A percentile compares a stretch with the other conserved stretches of the same genome.
These are phyloP conservation scores for Halophytophthora polymorphica DNA, from an alignment of 352 stramenopile genomes.

Conservation along the genomic window DNA sequence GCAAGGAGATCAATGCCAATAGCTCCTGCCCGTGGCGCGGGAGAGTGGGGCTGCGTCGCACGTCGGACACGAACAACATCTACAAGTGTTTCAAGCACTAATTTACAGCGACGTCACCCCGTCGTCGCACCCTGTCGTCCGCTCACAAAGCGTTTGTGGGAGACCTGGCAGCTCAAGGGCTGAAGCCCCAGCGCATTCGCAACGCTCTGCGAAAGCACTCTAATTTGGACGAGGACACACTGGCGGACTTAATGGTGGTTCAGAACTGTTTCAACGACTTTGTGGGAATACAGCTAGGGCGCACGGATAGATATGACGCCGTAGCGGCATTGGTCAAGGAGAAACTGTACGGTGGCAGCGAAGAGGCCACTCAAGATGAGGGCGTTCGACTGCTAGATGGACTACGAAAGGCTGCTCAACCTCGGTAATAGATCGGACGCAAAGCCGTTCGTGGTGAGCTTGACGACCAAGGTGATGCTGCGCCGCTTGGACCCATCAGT, in stretches of 20 bases:
- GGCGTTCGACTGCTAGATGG: neutral
- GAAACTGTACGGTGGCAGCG: neutral
- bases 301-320: neutral
- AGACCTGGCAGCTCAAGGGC: too few species aligned
- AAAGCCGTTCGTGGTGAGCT: slow-evolving; percentile 1
- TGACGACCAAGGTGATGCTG: slow-evolving; percentile 4
- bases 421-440: slow-evolving; percentile 4
- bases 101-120: too few species aligned
- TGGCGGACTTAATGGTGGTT: too few species aligned
- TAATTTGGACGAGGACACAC: too few species aligned
- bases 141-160: too few species aligned
- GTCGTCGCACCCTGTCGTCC: too few species aligned
- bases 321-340: neutral
- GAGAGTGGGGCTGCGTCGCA: neutral
- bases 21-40: neutral
- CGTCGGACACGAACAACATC: too few species aligned
- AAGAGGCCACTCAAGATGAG: neutral
- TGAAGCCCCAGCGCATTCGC: too few species aligned
- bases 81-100: too few species aligned
- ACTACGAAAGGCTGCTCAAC: neutral
- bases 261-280: neutral
- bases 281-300: neutral
- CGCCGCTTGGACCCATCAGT: neutral
- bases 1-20: neutral
- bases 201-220: too few species aligned